Conservation (phyloP, 208 protist species). For the Acanthamoeba culbertsoni region DNA sequence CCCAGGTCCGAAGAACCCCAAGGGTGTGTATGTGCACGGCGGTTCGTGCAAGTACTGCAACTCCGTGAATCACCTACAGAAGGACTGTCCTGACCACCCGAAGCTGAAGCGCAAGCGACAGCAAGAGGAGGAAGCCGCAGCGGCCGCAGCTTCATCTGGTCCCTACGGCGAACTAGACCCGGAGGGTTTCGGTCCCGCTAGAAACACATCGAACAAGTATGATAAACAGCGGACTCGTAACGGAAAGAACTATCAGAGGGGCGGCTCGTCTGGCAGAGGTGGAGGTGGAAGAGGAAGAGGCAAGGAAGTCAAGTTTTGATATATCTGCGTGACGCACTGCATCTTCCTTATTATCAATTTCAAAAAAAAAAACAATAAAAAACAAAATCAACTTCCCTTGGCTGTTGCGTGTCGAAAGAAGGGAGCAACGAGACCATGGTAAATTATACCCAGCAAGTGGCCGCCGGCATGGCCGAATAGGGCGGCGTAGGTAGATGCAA, state of each 20-base stretch:
- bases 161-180: not conserved
- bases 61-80: constrained; percentile 16
- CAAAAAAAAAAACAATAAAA: too few relatives aligned
- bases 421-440: too few relatives aligned
- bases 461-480: constrained; percentile 49
- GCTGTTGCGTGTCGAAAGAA: too few relatives aligned
- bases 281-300: not conserved
- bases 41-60: constrained; percentile 43
- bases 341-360: too few relatives aligned
- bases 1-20: not conserved
- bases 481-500: constrained; percentile 59
- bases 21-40: constrained; percentile 29
- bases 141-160: not conserved
- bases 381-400: too few relatives aligned
- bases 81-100: constrained; percentile 53
- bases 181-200: not conserved
- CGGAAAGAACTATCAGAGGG: not conserved
- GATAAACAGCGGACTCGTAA: not conserved
- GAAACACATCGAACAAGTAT: not conserved
- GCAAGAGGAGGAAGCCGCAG: not conserved
- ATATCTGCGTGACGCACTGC: too few relatives aligned
- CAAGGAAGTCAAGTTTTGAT: not conserved
- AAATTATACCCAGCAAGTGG: not conserved
- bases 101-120: not conserved
- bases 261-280: not conserved